Evolutionary conservation across 2,329 filamentous ascomycete genomes (phyloP), one percentile per base, ranked within the genome.

Genomic region (Zymoseptoria passerinii): DNA sequence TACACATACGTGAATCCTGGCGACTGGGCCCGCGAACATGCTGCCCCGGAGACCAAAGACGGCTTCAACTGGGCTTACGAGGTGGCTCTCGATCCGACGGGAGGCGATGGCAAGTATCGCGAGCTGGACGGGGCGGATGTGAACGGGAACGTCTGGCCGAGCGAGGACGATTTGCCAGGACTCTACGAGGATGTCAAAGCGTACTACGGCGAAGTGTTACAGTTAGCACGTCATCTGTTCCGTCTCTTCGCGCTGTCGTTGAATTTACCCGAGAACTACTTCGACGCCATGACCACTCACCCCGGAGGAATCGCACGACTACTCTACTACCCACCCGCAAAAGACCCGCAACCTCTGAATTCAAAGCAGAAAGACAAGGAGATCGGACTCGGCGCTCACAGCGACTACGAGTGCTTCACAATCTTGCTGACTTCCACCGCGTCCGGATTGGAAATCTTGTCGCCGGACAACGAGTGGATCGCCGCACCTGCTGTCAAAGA

Each of bases 51-150:
- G 63, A 72, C 71, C 0, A 76, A 77, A 57, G 73, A 76, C 55
- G 73, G 70, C 1, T 77, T 75, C 65, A 77, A 77, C 54, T 76
- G 72, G 65, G 71, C 73, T 6, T 77, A 78, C 56, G 75, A 77
- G 62, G 66, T 63, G 19, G 68, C 63, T 8, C 66, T 77, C 5
- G 75, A 77, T 57, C 67, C 65, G 1, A 72, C 66, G 0, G 74
- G 74, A 4, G 74, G 75, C 13, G 75, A 78, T 67, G 74, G 74
- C 4, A 58, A 68, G 58, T 77, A 76, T 60, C 63, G 66, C 13
- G 74, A 77, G 40, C 61, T 77, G 3, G 74, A 77, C 61, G 75
- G 75, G 4, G 67, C 63, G 3, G 64, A 61, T 10, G 63, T 62
- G 4, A 71, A 71, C n/a, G 70, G 65, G 0, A 76, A 76, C 58